Conservation (phyloP, 2,329 filamentous ascomycete genomes). For the Stemphylium lycopersici region DNA sequence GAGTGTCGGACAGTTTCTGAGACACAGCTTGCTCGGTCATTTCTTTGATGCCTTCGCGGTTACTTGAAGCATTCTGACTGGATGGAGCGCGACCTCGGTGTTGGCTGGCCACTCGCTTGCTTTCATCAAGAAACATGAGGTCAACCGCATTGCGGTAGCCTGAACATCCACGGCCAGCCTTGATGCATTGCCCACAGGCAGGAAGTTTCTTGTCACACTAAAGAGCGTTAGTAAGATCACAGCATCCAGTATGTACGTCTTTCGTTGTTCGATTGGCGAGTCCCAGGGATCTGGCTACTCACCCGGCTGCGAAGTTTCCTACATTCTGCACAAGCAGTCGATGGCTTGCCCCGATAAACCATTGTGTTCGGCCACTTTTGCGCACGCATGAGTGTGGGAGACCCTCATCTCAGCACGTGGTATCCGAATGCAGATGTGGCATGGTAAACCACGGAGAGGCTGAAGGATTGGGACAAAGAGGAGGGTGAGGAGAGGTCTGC, state of each 20-base stretch:
- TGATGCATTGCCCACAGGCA: slow-evolving; percentile 35
- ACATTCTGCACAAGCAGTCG: slow-evolving; percentile 36
- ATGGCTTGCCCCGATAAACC: slow-evolving; percentile 36
- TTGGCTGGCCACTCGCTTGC: slow-evolving; percentile 25
- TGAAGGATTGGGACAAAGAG: background rate
- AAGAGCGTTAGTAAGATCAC: background rate
- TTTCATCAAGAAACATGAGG: slow-evolving; percentile 40
- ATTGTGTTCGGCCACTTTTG: slow-evolving; percentile 9
- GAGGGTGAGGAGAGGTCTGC: background rate
- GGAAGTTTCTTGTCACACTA: slow-evolving; percentile 37
- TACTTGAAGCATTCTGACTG: background rate
- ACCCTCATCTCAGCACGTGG: slow-evolving; percentile 1
- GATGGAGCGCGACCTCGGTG: slow-evolving; percentile 6
- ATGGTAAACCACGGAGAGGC: background rate
- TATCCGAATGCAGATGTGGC: background rate
- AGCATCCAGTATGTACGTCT: background rate
- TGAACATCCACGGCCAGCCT: slow-evolving; percentile 31
- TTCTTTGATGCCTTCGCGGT: background rate
- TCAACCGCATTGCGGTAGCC: slow-evolving; percentile 37
- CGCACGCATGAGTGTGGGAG: background rate
- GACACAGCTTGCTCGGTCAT: background rate
- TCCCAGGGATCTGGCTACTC: slow-evolving; percentile 7
- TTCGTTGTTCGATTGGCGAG: background rate
- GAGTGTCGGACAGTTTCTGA: background rate
- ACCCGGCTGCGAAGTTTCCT: slow-evolving; percentile 39